phyloP scores from a whole-genome alignment of 2,329 filamentous ascomycete species.

The Microsporum audouinii region DNA sequence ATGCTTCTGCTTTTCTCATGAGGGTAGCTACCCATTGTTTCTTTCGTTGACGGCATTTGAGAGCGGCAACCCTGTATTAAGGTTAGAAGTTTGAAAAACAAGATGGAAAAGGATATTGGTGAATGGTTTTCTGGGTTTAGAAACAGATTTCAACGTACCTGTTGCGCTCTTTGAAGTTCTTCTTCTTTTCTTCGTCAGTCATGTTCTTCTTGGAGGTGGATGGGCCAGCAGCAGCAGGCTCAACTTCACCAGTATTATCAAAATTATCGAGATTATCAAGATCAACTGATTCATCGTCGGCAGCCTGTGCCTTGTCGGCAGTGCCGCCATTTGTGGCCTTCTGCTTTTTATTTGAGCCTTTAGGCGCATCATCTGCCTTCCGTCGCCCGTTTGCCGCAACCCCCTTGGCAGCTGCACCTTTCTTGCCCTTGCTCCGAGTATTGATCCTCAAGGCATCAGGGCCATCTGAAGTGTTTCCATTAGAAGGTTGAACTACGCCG shows the following conservation, averaged over 20 bases:
- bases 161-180: slow-evolving; percentile 94
- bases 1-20: slow-evolving; percentile 88
- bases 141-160: slow-evolving; percentile 50
- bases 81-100: slow-evolving; percentile 19
- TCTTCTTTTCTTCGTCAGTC: slow-evolving; percentile 97
- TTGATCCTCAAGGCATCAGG: slow-evolving; percentile 51
- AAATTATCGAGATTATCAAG: slow-evolving; percentile 27
- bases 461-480: slow-evolving; percentile 61
- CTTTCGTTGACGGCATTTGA: slow-evolving; percentile 95
- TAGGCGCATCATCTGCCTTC: slow-evolving; percentile 64
- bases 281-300: slow-evolving; percentile 41
- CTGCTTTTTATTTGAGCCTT: slow-evolving; percentile 61
- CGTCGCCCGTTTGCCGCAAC: slow-evolving; percentile 53
- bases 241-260: slow-evolving; percentile 25
- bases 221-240: slow-evolving; percentile 41
- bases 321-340: slow-evolving; percentile 46
- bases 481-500: slow-evolving; percentile 49
- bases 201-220: slow-evolving; percentile 56
- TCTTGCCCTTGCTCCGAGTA: slow-evolving; percentile 59
- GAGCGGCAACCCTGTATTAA: slow-evolving; percentile 64
- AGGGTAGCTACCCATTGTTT: slow-evolving; percentile 97
- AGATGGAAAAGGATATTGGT: slow-evolving; percentile 15
- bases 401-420: slow-evolving; percentile 41
- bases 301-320: slow-evolving; percentile 37
- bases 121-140: not conserved